Percentiles rank a stretch among this genome's conserved stretches.
Conservation (phyloP, 306 rosid genomes). For the Quercus ilex region DNA sequence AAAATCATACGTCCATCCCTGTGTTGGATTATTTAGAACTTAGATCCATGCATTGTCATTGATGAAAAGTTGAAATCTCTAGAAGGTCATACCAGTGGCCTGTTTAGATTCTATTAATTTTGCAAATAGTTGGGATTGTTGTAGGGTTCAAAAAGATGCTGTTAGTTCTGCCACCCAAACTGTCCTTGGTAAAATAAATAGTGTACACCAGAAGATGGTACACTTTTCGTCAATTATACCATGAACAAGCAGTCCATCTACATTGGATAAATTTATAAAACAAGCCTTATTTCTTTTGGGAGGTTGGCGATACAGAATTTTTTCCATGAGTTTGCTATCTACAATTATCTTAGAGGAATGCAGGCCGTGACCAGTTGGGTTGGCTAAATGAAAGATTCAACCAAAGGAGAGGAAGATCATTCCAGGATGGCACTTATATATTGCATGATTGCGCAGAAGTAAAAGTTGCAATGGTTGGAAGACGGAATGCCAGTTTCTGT, state of each 20-base stretch:
- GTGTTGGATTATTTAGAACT: too few species aligned
- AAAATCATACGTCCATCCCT: too few species aligned
- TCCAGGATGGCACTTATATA: slow-evolving; percentile 42
- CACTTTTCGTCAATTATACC: neutral
- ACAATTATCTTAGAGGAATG: slow-evolving; percentile 33
- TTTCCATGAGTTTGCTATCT: neutral
- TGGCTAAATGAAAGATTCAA: slow-evolving; percentile 21
- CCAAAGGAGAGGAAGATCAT: too few species aligned
- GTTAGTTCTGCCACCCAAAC: neutral
- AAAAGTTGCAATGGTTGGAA: slow-evolving; percentile 79
- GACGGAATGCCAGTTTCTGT: slow-evolving; percentile 72
- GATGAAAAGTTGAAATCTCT: too few species aligned
- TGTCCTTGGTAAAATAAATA: neutral
- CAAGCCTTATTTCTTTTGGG: neutral
- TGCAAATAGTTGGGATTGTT: neutral
- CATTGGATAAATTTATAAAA: neutral
- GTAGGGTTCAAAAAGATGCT: neutral
- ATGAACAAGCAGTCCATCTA: neutral
- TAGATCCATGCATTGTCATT: too few species aligned
- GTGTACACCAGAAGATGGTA: neutral
- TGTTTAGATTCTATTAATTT: neutral
- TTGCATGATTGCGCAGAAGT: slow-evolving; percentile 60
- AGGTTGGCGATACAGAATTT: neutral
- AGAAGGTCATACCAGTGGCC: too few species aligned
- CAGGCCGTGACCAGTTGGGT: slow-evolving; percentile 92